Evolutionary conservation across 306 rosid genomes (phyloP), one percentile per base, ranked within the genome.

Genomic region (Rosa rugosa): DNA sequence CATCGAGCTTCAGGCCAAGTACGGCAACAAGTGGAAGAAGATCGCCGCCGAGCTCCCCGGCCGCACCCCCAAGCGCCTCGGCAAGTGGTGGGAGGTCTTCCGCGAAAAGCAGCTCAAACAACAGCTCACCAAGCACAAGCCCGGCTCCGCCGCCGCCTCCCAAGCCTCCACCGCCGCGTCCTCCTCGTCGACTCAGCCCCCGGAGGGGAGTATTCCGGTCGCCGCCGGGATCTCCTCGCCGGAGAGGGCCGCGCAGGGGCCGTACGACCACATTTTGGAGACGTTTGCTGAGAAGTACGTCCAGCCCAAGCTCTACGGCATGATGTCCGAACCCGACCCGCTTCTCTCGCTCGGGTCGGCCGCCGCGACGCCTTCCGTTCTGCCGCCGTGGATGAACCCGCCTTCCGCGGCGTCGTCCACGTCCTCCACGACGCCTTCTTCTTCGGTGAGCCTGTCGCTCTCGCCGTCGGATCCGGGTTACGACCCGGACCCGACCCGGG

Each of bases 1-100:
- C 64, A 51, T 86, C 64, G 79, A 87, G 38, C 89, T 86, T 46
- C 89, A 86, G 75, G 75, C 87, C 17, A 83, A 86, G 80, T 84
- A 86, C 89, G 89, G 87, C 44, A 86, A 86, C 69, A 84, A 86
- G 87, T 86, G 89, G 89, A 86, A 86, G 85, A 83, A 84, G 84
- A 86, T 86, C 80, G 89, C 89, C 64, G 82, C 87, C 82, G 89
- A 86, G 85, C 85, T 86, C 65, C 89, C 89, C 42, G 89, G 89
- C 80, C 89, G 89, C 3, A 86, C 89, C 5, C 80, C 89, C 75
- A 86, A 86, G 41, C 85, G 89, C 53, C 89, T 86, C 84, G 89
- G 87, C 42, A 86, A 86, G 80, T 86, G 89, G 89, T 86, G 89
- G 89, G 85, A 86, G 76, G 89, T 86, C 79, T 86, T 81, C 57